These are phyloP conservation scores for Cytospora piceicola DNA, from an alignment of 2,329 filamentous ascomycete species.

Conservation along the genomic window DNA sequence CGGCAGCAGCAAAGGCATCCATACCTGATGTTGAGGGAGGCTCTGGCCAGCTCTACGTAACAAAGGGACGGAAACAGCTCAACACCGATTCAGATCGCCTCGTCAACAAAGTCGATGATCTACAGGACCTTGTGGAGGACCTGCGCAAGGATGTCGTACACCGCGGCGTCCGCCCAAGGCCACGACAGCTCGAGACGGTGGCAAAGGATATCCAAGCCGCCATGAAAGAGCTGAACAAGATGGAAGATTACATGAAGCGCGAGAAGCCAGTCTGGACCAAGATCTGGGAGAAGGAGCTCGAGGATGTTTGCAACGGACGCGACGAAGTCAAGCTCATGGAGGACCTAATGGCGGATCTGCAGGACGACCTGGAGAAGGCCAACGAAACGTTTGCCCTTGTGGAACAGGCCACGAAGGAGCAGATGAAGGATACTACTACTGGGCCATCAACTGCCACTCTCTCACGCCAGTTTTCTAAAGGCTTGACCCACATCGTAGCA, in stretches of 20 bases:
- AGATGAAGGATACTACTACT: conserved; percentile 74
- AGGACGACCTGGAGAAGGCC: conserved; percentile 94
- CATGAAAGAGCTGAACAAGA: conserved; percentile 85
- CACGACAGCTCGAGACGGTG: conserved; percentile 85
- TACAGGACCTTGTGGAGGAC: conserved; percentile 97
- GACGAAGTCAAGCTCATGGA: conserved; percentile 96
- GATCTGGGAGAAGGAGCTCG: conserved; percentile 98
- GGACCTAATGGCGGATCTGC: conserved; percentile 87
- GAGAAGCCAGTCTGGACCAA: conserved; percentile 99
- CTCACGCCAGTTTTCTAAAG: conserved; percentile 56
- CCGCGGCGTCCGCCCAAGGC: conserved; percentile 87
- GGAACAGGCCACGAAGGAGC: conserved; percentile 97
- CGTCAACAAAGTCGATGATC: conserved; percentile 89
- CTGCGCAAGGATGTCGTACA: conserved; percentile 95
- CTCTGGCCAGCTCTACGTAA: conserved; percentile 83
- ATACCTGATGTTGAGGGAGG: conserved; percentile 75
- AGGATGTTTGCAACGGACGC: conserved; percentile 92
- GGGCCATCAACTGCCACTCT: conserved; percentile 53
- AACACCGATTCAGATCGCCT: conserved; percentile 87
- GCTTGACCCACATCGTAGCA: conserved; percentile 57
- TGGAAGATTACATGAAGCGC: conserved; percentile 87
- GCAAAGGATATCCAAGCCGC: conserved; percentile 84
- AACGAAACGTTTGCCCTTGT: conserved; percentile 92
- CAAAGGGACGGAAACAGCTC: conserved; percentile 83
- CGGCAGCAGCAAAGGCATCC: conserved; percentile 69